Evolutionary conservation across 805 yeast species (phyloP), one percentile per base, ranked within the genome.

Genomic region (Wickerhamiella dianesei): DNA sequence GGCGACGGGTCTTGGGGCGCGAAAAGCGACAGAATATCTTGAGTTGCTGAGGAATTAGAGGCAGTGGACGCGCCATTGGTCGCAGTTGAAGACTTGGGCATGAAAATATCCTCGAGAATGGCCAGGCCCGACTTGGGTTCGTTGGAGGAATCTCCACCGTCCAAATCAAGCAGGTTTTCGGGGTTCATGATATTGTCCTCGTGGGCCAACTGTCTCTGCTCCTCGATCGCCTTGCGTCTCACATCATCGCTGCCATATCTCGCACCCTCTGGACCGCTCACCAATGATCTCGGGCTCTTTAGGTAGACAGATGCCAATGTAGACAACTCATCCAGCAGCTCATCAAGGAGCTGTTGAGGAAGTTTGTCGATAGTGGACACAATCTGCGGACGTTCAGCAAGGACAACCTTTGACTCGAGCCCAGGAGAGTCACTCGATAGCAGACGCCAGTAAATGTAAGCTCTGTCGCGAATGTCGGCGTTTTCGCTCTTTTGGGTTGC

Each of bases 221-320:
- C 96, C 54, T 82, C 86, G 43, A 88, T 69, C 47, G 78, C 79
- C 50, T 69, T 67, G 20, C 66, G 60, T 47, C 62, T 65, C 21
- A 67, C 65, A 9, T 64, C 69, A 21, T 64, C 69, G n/a, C 66
- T 53, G 47, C 69, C 70, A 53, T 54, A 65, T 50, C 62, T 54
- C 29, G 66, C 42, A 5, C 37, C 37, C n/a, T 44, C 45, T 12
- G 36, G 32, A 3, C 44, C 43, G 17, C 17, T 39, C 25, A 13
- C 21, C 21, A 37, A 14, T 32, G 77, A 69, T 17, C 76, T 68
- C 3, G 83, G 77, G 12, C 96, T 95, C 59, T 81, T 82, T 64
- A 82, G 94, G 59, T 85, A 85, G 2, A 92, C 92, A 0, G 96
- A 85, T 36, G 95, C 80, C 51, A 92, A 72, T 6, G 92, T 81